Base-by-base conservation (phyloP, 169 alveolate genomes). In the Plasmodium adleri region DNA sequence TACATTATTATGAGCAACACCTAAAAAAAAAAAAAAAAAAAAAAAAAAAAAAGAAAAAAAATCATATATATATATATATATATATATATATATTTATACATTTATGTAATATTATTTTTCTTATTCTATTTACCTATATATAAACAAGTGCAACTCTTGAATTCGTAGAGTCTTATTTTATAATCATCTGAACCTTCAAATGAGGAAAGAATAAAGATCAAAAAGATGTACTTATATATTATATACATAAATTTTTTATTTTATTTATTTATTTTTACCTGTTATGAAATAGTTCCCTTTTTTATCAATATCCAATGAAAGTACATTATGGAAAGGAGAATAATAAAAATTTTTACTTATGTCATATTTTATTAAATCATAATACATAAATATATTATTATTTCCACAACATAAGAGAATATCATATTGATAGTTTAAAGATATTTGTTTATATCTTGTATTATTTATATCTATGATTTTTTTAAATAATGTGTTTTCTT, bases 111-210 rank as follows among this genome's bases (percentile, higher is more conserved):
- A 45, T 68, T 15, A 20, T 32, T 20, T 67, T 28, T 12, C 12
- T 45, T 26, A 15, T 10, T 9, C 1, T 39, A 2, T 24, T 1
- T 78, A 78, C 90, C 90, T 32, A 78, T 78, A 26, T 59, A 78
- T 24, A 78, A 45, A 28, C 90, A 78, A 5, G 90, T 78, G 90
- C 90, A 78, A 54, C 72, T 78, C 54, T 78, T 78, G 78, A 78
- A 78, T 66, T 66, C 80, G 43, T 78, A 78, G 5, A 78, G 59
- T 28, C 90, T 56, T 45, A 78, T 43, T 47, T 67, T 78, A 62
- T 56, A 49, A 49, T 78, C 90, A 26, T 78, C 90, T 9, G 90
- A 78, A 32, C 90, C 90, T 78, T 43, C n/a, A 47, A n/a, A 43
- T 6, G 26, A 66, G 49, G 28, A 63, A 39, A 20, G 52, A 26